Evolutionary conservation across 352 stramenopile species (phyloP), one percentile per base, ranked within the genome.

Genomic region (Globisporangium iwayamae): DNA sequence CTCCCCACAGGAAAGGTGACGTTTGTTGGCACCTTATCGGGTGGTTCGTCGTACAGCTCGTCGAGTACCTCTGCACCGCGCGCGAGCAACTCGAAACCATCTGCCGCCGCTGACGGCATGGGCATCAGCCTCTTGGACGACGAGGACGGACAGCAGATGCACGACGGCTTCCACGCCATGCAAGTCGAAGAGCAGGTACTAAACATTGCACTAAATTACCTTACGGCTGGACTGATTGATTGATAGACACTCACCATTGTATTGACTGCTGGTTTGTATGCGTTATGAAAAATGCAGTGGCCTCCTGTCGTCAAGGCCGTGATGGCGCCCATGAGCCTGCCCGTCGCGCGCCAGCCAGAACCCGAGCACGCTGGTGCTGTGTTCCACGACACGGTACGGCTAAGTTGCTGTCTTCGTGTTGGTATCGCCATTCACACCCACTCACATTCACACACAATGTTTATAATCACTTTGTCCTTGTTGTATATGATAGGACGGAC

Each of bases 111-210:
- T 30, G 83, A 90, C 28, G 87, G 83, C n/a, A 76, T 89, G 5
- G 87, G 87, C 34, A 95, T 95, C 67, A 95, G 87, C 74, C 78
- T 95, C 16, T 64, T 95, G 16, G 87, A 95, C 51, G 79, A 93
- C 20, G 75, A 81, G 34, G 75, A 90, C n/a, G 71, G 67, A 5
- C 54, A 56, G 10, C 61, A 58, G 22, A 66, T 89, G 53, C 75
- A 77, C 4, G 78, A 81, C 9, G 67, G 78, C 25, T 79, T 89
- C 8, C 64, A 77, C 18, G 73, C 75, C 6, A 81, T 83, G 61
- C 71, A 92, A 38, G 73, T 91, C 34, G 72, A 90, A 67, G 72
- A 90, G 43, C 80, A 71, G 48, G 56, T 74, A 22, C n/a, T 25
- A 9, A 55, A 36, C 5, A 18, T 9, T n/a, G 39, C 3, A 6